Base-by-base conservation (phyloP, 176 grass and related monocot species). In the Alopecurus myosuroides region DNA sequence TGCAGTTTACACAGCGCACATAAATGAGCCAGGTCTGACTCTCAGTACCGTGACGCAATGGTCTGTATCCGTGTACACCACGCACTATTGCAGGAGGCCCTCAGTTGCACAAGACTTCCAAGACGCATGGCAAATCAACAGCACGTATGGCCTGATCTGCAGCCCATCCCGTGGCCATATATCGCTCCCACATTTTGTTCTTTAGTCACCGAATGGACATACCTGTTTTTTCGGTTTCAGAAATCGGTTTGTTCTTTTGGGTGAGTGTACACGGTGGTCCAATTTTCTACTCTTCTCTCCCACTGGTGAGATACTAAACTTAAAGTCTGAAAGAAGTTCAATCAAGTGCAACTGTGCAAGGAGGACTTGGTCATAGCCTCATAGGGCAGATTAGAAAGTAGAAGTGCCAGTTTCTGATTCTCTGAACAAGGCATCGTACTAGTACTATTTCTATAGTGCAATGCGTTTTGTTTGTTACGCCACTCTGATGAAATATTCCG, bases 41-140 rank as follows among this genome's bases (percentile, higher is more conserved):
- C 31, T 9, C 35, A 22, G 65, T 49, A 44, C 37, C n/a, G 39
- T 45, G 39, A 48, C 79, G 76, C 37, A 28, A 35, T 56, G 49
- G 71, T 18, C 35, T 70, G 41, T 26, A 36, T 71, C 37, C 0
- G 65, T 69, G 2, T 23, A 42, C 37, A 28, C 12, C 40, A 28
- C n/a, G 5, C 49, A 41, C 20, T 22, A 25, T 45, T 51, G 58
- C 52, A 40, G n/a, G 46, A 40, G 11, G 46, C 28, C 9, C 42
- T 42, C 42, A 33, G 56, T 79, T 9, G 33, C 44, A 46, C 12
- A 46, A 46, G 44, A 11, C 52, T 42, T 25, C 74, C 31, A 51
- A 78, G 78, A 62, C 65, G 61, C 74, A 83, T 51, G 64, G 61
- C 5, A 53, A 72, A 78, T 22, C 34, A 12, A 51, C 40, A 88